These are phyloP conservation scores for Solanum phureja DNA, from an alignment of 257 asterid species.

Conservation along the genomic window DNA sequence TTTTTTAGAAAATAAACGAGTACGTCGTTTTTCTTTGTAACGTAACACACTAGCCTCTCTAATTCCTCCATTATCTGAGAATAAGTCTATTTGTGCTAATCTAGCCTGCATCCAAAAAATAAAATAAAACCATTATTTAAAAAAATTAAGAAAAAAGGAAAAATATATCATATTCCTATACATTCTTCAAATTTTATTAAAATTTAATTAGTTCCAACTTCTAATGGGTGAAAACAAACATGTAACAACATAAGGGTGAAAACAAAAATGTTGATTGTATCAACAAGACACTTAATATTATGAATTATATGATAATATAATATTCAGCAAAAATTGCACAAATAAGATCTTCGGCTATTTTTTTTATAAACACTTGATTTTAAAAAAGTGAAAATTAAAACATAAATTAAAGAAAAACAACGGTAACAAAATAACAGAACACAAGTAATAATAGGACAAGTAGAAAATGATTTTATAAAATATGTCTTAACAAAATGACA, in stretches of 20 bases:
- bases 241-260: background rate
- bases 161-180: background rate
- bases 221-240: background rate
- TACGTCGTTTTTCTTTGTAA: constrained; percentile 62
- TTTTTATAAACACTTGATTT: rapidly evolving
- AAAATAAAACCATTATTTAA: background rate
- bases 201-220: background rate
- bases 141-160: background rate
- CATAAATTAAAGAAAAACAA: background rate
- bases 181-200: background rate
- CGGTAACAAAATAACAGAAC: background rate
- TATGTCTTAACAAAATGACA: background rate
- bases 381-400: background rate
- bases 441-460: background rate
- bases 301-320: background rate
- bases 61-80: constrained; percentile 55
- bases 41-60: constrained; percentile 75
- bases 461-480: background rate
- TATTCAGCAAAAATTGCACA: background rate
- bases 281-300: background rate
- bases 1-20: constrained; percentile 66
- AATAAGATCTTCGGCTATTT: rapidly evolving
- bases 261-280: background rate
- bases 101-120: constrained; percentile 43
- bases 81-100: constrained; percentile 67